Conservation (phyloP, 2,329 filamentous ascomycete genomes). For the Pseudonectria buxi region DNA sequence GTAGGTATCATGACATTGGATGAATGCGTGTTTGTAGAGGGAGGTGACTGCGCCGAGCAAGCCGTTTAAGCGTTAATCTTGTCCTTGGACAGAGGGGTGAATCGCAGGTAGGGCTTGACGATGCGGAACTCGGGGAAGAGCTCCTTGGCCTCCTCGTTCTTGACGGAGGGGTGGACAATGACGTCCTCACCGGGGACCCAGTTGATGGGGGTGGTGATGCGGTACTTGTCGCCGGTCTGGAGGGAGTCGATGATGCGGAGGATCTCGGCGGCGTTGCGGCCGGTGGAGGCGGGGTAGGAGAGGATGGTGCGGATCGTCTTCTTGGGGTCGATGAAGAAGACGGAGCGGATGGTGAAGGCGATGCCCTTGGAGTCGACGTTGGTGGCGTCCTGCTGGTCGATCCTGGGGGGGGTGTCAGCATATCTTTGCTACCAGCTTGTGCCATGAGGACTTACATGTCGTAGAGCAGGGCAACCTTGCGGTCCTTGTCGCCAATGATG, state of each 20-base stretch:
- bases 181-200: conserved; percentile 87
- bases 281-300: conserved; percentile 86
- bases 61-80: conserved; percentile 19
- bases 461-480: conserved; percentile 68
- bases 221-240: conserved; percentile 81
- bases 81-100: conserved; percentile 58
- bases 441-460: conserved; percentile 56
- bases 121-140: conserved; percentile 73
- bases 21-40: no score
- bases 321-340: conserved; percentile 89
- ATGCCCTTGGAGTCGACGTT: conserved; percentile 78
- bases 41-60: no score
- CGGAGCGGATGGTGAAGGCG: conserved; percentile 88
- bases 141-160: conserved; percentile 77
- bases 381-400: conserved; percentile 74
- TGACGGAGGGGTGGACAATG: conserved; percentile 78
- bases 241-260: conserved; percentile 73
- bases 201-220: conserved; percentile 82
- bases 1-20: no score
- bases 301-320: conserved; percentile 92
- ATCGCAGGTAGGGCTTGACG: conserved; percentile 68
- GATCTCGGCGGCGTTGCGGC: conserved; percentile 74
- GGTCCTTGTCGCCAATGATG: conserved; percentile 74
- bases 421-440: background rate
- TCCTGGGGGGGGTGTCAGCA: conserved; percentile 34